phyloP scores from a whole-genome alignment of 1,139 yeast genomes.

The Yamadazyma taylorii region DNA sequence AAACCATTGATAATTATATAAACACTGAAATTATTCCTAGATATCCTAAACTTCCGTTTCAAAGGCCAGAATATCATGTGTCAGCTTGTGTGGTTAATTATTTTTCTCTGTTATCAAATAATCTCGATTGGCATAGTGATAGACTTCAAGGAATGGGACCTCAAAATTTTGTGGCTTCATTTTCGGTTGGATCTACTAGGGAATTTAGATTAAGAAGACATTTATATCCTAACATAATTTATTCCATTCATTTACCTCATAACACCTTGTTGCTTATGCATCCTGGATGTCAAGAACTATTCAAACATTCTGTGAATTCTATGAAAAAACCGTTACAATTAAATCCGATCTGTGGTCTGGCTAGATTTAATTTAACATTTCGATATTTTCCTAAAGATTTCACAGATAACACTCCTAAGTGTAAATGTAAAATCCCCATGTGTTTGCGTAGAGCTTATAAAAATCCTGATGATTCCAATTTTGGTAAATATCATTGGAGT shows the following conservation, averaged over 20 bases:
- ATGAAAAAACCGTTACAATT: constrained; percentile 29
- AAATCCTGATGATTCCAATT: constrained; percentile 25
- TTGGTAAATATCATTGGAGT: constrained; percentile 56
- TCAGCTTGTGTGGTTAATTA: constrained; percentile 57
- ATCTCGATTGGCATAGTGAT: constrained; percentile 75
- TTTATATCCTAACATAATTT: constrained; percentile 29
- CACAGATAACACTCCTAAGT: constrained; percentile 43
- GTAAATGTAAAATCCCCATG: constrained; percentile 51
- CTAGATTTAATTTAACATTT: constrained; percentile 64
- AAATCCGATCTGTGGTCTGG: constrained; percentile 49
- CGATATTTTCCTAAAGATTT: constrained; percentile 47
- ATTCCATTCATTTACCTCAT: constrained; percentile 61
- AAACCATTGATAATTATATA: constrained; percentile 42
- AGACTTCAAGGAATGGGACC: constrained; percentile 71
- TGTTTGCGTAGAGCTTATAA: constrained; percentile 48
- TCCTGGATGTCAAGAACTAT: constrained; percentile 75
- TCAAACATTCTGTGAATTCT: constrained; percentile 50
- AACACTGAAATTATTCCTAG: constrained; percentile 33
- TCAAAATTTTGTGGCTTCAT: constrained; percentile 60
- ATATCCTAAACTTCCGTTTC: constrained; percentile 26
- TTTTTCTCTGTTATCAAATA: constrained; percentile 47
- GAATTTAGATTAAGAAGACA: constrained; percentile 56
- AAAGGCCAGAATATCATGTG: constrained; percentile 37
- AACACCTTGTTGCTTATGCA: constrained; percentile 69
- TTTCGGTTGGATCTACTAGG: constrained; percentile 67